Base-by-base conservation (phyloP, 805 yeast species). In the Suhomyces emberorum region DNA sequence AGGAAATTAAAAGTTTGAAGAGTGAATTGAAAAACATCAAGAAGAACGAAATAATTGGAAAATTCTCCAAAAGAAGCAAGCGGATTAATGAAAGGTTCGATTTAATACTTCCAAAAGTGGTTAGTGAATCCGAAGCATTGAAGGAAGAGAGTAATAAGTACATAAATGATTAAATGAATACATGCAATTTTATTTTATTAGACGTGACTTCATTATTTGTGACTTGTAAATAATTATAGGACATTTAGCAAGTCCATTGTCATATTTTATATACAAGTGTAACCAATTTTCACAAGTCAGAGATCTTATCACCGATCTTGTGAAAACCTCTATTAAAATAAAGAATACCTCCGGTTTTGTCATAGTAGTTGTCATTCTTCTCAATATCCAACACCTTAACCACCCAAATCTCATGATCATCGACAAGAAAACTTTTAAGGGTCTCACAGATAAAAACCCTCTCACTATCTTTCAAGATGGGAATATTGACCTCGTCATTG, bases 361-460 rank as follows among this genome's bases (percentile, higher is more conserved):
- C 11, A 2, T 21, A 39, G 17, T 42, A 38, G 8, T 37, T 23
- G 8, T 42, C 38, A 24, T 58, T 56, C 2, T 60, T 62, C 25
- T 64, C 43, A 3, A 83, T 74, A 27, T 83, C 83, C 24, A 68
- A 61, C 4, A 91, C 95, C 41, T 76, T 72, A 3, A 87, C 96
- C 4, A 88, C 77, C 93, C 96, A 87, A 3, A 91, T 78, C 54
- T 89, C 96, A 61, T 91, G 98, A 52, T 84, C 88, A 42, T 84
- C 88, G 1, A 88, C 81, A 8, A 56, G 55, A 34, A 83, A 70
- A 3, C 72, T 75, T 17, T 69, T 62, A 30, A 58, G 63, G 35
- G 74, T 75, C 37, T 73, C 66, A 54, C 93, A 85, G 14, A 85
- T 72, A 42, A 85, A 60, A 1, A 79, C 74, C 31, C 78, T 62